Evolutionary conservation across 1,139 yeast genomes (phyloP), one percentile per base, ranked within the genome.

Genomic region (Debaryomyces subglobosus): DNA sequence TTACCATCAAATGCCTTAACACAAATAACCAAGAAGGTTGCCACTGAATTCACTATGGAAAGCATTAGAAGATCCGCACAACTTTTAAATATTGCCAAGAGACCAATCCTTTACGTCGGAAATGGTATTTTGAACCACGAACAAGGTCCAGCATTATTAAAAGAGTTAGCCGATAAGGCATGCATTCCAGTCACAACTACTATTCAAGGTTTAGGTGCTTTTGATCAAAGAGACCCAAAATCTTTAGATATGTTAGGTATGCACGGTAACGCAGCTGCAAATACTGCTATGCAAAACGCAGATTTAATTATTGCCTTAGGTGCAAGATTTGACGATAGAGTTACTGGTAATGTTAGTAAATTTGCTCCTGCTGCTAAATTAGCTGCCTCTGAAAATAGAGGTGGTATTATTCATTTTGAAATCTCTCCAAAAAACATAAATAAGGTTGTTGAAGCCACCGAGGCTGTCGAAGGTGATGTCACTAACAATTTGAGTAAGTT

Each of bases 281-380:
- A 94, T 77, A 69, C 89, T 61, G 96, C 98, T 42, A 86, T 94
- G 61, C 99, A 94, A 74, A 79, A 82, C 51, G 96, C 99, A 38
- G 99, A 94, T 71, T 76, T 94, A 62, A 89, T 94, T 64, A 75
- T 94, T 58, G 98, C 98, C 20, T 79, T 94, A 44, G 99, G 99
- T 65, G 97, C 98, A 39, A 83, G 99, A 68, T 94, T 94, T 63
- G 99, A 94, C 71, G 99, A 94, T 75, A 91, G 99, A 78, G 99
- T 94, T 59, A 94, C 99, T 44, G 87, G 95, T 64, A 83, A 83
- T 64, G 79, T 94, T 49, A 59, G 88, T 54, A 88, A 88, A 67
- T 94, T 94, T 69, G 99, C 99, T 36, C 99, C 99, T 49, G 89
- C 75, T 50, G 98, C 98, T 47, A 87, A 84, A 63, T 77, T 82